Evolutionary conservation across 164 flowering plant species (phyloP), one percentile per base, ranked within the genome.

Genomic region (Aristolochia fimbriata): DNA sequence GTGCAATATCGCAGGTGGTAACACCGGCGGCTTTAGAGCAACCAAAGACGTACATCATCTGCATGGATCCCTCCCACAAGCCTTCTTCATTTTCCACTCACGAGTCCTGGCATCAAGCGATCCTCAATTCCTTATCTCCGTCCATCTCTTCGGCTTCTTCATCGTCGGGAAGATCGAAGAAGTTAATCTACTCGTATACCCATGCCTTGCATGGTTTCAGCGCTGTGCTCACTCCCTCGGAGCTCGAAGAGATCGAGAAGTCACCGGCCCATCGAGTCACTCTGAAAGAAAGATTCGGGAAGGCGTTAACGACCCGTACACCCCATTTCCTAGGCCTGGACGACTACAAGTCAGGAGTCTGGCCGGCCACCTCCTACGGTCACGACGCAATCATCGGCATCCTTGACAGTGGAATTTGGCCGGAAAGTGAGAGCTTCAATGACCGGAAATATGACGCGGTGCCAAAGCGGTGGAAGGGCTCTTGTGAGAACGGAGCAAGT

Each of bases 341-440:
- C 6, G 62, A 68, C 6, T 47, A 58, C 19, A 21, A 58, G 2
- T 23, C 62, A 0, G 80, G 78, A 0, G 3, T 71, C 0, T 77
- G 78, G 78, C 68, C 74, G 0, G 72, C 65, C 0, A 63, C 63
- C 4, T 47, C 54, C 1, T 77, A 52, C 37, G 71, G 76, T 0
- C 55, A 70, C 23, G 73, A 63, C 37, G 45, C 63, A 19, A 65
- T 73, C 24, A 66, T 75, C 15, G 81, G 81, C 0, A 50, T 80
- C 3, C 10, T 80, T n/a, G 80, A 80, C 55, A 65, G 72, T 0
- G 82, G 82, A 9, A 62, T 81, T 20, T 78, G 80, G 80, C 79
- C 80, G 0, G 78, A 74, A 55, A 76, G 78, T 4, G 69, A 71
- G 62, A 78, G 83, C 24, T 77, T 76, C 66, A 51, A 60, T 0